phyloP scores from a whole-genome alignment of 23 red algal genomes.

The Gracilaria gracilis region DNA sequence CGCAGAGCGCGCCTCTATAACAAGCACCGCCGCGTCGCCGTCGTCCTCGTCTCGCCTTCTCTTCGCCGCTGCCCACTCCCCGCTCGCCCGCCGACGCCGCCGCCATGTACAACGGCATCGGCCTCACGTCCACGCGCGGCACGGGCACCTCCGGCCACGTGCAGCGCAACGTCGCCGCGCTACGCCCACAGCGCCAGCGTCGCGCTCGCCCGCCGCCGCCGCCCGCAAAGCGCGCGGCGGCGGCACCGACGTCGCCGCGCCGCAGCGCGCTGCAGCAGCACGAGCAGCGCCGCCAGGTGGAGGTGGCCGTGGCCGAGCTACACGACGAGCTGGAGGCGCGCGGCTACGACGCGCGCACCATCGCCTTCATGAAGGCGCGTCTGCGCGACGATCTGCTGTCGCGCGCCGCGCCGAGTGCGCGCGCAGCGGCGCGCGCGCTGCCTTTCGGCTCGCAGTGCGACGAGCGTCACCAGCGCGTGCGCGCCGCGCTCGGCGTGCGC shows the following conservation, averaged over 20 bases:
- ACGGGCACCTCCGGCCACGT: slow-evolving; percentile 87
- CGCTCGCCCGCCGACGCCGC: neutral
- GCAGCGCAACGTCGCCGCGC: slow-evolving; percentile 71
- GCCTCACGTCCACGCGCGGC: slow-evolving; percentile 78
- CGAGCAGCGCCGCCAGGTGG: slow-evolving; percentile 47
- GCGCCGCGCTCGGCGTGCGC: neutral
- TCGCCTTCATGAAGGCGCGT: slow-evolving; percentile 22
- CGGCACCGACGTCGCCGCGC: neutral
- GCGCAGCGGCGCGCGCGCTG: neutral
- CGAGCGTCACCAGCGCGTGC: neutral
- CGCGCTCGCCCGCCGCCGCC: no score
- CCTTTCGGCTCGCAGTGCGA: neutral
- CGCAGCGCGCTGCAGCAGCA: slow-evolving; percentile 29
- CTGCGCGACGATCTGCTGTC: slow-evolving; percentile 44
- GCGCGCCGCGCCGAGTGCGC: no score
- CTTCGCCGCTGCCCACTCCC: no score
- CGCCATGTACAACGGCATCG: slow-evolving; percentile 93
- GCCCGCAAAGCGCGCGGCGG: neutral
- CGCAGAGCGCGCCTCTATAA: no score
- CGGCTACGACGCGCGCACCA: slow-evolving; percentile 16
- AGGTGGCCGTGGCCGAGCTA: slow-evolving; percentile 75
- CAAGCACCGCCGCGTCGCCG: no score
- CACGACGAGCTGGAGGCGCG: slow-evolving; percentile 58
- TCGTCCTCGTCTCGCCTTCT: no score
- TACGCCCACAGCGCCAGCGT: slow-evolving; percentile 24